Conservation (phyloP, 495 filamentous ascomycete species). For the Daldinia decipiens region DNA sequence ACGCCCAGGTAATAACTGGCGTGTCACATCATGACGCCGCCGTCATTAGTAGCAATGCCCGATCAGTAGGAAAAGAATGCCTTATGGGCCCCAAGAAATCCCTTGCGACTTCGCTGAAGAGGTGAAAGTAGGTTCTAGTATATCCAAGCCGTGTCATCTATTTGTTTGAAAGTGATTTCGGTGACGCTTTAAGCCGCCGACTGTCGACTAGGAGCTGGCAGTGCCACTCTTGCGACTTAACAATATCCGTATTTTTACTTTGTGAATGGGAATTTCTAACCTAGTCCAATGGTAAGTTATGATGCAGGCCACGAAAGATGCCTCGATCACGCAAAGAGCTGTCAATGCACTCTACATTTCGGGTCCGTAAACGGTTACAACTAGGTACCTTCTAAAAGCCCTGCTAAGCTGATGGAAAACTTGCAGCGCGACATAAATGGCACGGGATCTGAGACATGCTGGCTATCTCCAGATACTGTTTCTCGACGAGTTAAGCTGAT, state of each 20-base stretch:
- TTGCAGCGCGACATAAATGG: background rate
- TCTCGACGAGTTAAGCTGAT: slow-evolving; percentile 1
- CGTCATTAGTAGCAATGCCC: background rate
- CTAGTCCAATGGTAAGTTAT: background rate
- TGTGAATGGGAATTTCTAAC: background rate
- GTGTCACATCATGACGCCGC: background rate
- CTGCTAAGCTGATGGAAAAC: background rate
- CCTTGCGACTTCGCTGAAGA: background rate
- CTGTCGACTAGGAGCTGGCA: background rate
- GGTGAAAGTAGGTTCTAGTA: background rate
- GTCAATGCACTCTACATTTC: background rate
- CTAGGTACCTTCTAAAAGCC: background rate
- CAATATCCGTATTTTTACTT: background rate
- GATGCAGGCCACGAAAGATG: background rate
- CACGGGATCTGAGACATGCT: slow-evolving; percentile 8
- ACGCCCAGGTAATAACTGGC: background rate
- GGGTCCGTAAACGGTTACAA: background rate
- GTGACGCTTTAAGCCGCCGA: slow-evolving; percentile 13
- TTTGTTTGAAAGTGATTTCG: background rate
- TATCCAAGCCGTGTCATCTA: background rate
- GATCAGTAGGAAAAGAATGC: background rate
- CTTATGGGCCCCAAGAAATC: slow-evolving; percentile 19
- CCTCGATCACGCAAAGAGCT: background rate
- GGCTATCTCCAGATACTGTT: slow-evolving; percentile 2
- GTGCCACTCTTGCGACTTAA: background rate